Percentiles rank a stretch among this genome's conserved stretches.
Conservation (phyloP, 306 rosid genomes). For the Geum urbanum region DNA sequence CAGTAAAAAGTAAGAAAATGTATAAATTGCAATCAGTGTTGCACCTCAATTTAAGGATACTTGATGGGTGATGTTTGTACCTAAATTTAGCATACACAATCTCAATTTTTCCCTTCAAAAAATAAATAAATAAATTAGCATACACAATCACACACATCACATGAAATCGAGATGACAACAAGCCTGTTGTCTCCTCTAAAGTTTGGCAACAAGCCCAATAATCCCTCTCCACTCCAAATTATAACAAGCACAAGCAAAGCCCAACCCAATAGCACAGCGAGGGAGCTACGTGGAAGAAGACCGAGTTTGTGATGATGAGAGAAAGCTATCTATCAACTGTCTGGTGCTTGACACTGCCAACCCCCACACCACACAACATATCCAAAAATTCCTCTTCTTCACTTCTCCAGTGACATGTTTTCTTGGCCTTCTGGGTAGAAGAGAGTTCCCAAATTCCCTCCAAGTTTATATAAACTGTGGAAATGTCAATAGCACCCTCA, state of each 20-base stretch:
- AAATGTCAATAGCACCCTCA: conserved; percentile 60
- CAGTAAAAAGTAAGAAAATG: no score
- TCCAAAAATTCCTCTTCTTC: conserved; percentile 22
- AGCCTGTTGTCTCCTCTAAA: background rate
- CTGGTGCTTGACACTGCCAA: conserved; percentile 6
- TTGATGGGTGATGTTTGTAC: no score
- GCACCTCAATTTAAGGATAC: no score
- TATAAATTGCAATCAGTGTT: no score
- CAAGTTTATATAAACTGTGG: background rate
- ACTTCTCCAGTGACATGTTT: conserved; percentile 5
- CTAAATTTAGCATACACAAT: no score
- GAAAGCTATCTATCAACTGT: background rate
- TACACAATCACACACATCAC: no score
- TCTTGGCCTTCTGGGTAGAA: conserved; percentile 9
- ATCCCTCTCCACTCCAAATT: background rate
- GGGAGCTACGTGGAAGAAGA: background rate
- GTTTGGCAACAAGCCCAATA: background rate
- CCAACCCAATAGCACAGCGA: background rate
- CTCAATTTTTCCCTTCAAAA: no score
- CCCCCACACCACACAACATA: conserved; percentile 29
- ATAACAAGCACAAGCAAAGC: background rate
- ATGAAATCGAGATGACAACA: no score
- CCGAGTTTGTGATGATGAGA: background rate
- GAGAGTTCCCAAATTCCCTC: background rate
- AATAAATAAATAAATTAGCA: no score